Conservation (phyloP, 2,329 filamentous ascomycete species). For the Chaetoscypha palmicola region DNA sequence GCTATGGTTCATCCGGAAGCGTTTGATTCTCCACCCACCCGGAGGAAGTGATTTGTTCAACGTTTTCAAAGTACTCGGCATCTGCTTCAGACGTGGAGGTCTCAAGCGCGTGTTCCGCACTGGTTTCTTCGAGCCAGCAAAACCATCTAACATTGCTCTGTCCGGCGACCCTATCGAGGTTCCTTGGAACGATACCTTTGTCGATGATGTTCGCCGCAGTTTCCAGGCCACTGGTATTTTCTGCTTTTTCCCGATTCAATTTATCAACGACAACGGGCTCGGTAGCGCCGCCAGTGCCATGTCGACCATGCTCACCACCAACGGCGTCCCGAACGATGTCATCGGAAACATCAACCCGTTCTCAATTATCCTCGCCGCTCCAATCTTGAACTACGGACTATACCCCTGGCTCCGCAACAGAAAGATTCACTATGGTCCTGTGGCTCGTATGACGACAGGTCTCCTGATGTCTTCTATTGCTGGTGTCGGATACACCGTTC, state of each 20-base stretch:
- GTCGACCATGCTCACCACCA: conserved; percentile 55
- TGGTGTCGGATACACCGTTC: conserved; percentile 48
- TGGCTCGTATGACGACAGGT: conserved; percentile 66
- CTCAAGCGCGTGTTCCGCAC: conserved; percentile 37
- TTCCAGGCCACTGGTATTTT: conserved; percentile 65
- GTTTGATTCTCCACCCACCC: conserved; percentile 38
- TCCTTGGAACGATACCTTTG: conserved; percentile 75
- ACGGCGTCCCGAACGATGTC: conserved; percentile 71
- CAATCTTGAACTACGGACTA: conserved; percentile 58
- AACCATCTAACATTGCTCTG: conserved; percentile 54
- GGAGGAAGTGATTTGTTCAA: conserved; percentile 41
- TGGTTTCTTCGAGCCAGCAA: conserved; percentile 60
- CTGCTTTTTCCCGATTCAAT: conserved; percentile 42
- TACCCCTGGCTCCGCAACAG: conserved; percentile 61
- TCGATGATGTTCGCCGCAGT: conserved; percentile 68
- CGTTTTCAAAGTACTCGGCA: conserved; percentile 37
- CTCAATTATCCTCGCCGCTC: conserved; percentile 66
- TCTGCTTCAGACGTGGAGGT: conserved; percentile 45
- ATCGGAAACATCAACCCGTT: conserved; percentile 71
- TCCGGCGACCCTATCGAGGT: conserved; percentile 58
- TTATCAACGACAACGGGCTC: conserved; percentile 36
- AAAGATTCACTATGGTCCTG: conserved; percentile 61
- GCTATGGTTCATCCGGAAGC: conserved; percentile 39
- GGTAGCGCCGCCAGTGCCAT: conserved; percentile 43
- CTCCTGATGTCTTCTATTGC: conserved; percentile 58